Conservation (phyloP, 768 basidiomycete genomes). For the Phaffia tasmanica region DNA sequence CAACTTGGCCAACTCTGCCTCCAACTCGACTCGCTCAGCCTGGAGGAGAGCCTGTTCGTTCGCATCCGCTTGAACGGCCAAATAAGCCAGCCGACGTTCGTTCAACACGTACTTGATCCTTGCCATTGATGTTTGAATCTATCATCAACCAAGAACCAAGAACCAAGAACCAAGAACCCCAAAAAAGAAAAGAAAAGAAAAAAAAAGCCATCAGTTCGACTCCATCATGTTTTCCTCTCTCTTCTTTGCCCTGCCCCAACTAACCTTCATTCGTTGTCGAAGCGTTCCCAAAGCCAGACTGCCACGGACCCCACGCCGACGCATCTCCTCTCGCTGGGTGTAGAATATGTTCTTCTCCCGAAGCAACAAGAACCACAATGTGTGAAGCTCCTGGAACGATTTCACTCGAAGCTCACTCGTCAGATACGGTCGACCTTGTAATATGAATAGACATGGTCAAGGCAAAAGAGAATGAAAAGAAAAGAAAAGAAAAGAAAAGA, state of each 20-base stretch:
- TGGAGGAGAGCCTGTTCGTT: too few relatives aligned
- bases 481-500: neutral
- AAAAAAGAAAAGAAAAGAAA: neutral
- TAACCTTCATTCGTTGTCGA: too few relatives aligned
- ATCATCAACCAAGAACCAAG: too few relatives aligned
- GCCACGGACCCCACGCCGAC: too few relatives aligned
- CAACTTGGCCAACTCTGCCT: conserved; percentile 62
- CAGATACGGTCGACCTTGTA: conserved; percentile 70
- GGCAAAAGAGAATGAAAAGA: neutral
- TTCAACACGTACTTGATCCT: conserved; percentile 85
- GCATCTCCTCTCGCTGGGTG: conserved; percentile 58
- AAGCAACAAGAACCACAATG: conserved; percentile 81
- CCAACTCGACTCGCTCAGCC: conserved; percentile 49
- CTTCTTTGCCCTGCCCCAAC: too few relatives aligned
- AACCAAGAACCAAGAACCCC: neutral
- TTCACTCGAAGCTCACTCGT: conserved; percentile 78
- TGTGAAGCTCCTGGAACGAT: conserved; percentile 85
- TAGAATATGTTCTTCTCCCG: conserved; percentile 83
- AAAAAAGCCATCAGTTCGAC: too few relatives aligned
- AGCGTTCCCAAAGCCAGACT: too few relatives aligned
- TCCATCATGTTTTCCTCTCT: too few relatives aligned
- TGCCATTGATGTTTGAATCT: conserved; percentile 58
- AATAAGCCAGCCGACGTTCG: conserved; percentile 75
- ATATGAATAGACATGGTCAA: neutral
- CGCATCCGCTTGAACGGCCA: conserved; percentile 43